These are phyloP conservation scores for Solanum pinnatisectum DNA, from an alignment of 257 asterid species.

Conservation along the genomic window DNA sequence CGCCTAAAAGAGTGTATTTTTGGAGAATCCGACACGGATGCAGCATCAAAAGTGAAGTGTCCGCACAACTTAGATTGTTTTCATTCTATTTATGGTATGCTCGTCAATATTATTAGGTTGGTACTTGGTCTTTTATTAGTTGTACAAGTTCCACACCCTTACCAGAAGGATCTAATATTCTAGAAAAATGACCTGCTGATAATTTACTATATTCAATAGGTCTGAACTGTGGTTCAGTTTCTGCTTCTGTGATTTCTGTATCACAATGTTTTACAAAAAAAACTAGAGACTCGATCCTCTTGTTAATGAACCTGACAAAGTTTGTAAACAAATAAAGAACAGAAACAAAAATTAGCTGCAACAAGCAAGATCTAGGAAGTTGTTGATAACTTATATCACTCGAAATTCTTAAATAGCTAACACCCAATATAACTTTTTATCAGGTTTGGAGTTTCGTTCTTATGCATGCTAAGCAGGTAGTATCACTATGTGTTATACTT, in stretches of 20 bases:
- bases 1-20: no score
- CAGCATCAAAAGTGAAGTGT: slow-evolving; percentile 73
- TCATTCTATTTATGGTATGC: slow-evolving; percentile 18
- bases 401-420: no score
- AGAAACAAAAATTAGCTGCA: background rate
- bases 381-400: background rate
- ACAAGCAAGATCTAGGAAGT: slow-evolving; percentile 3
- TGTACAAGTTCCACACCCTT: slow-evolving; percentile 90
- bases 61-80: slow-evolving; percentile 33
- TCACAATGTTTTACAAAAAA: slow-evolving; percentile 40
- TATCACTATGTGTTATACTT: background rate
- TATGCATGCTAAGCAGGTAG: background rate
- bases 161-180: slow-evolving; percentile 52
- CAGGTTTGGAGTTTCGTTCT: background rate
- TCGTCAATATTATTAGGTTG: slow-evolving; percentile 20
- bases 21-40: no score
- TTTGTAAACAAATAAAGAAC: slow-evolving; percentile 18
- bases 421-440: no score
- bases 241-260: slow-evolving; percentile 38
- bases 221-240: slow-evolving; percentile 25
- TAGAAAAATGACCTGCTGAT: slow-evolving; percentile 42
- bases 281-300: slow-evolving; percentile 70
- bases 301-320: slow-evolving; percentile 73
- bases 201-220: slow-evolving; percentile 27
- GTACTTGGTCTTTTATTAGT: slow-evolving; percentile 42